Conservation (phyloP, 2,329 filamentous ascomycete genomes). For the Colletotrichum sp. region DNA sequence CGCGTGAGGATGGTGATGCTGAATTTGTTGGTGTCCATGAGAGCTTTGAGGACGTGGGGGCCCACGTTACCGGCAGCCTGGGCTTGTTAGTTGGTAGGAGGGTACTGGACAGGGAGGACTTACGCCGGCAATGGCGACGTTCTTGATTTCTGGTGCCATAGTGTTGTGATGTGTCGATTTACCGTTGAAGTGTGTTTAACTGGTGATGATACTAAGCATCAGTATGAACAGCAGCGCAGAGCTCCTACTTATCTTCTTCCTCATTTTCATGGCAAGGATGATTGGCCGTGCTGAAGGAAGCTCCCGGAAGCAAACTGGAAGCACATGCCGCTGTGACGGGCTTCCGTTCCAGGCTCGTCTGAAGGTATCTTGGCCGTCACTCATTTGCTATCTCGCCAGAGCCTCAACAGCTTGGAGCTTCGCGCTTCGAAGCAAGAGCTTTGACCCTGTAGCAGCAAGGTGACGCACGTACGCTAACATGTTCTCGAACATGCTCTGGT, state of each 20-base stretch:
- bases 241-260: background rate
- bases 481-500: background rate
- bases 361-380: background rate
- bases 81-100: background rate
- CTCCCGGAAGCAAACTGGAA: background rate
- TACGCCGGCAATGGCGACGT: slow-evolving; percentile 41
- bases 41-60: slow-evolving; percentile 31
- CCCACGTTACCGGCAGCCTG: slow-evolving; percentile 39
- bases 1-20: slow-evolving; percentile 62
- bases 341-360: slow-evolving; percentile 11
- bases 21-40: slow-evolving; percentile 36
- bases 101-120: background rate
- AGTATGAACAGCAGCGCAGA: background rate
- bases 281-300: background rate
- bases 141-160: slow-evolving; percentile 32
- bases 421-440: background rate
- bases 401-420: background rate
- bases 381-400: background rate
- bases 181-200: background rate
- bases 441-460: background rate
- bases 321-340: background rate
- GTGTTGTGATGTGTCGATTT: background rate
- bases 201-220: background rate
- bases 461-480: background rate
- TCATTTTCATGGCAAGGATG: background rate